Conservation (phyloP, 202 grass and related monocot species). For the Zoysia matrella region DNA sequence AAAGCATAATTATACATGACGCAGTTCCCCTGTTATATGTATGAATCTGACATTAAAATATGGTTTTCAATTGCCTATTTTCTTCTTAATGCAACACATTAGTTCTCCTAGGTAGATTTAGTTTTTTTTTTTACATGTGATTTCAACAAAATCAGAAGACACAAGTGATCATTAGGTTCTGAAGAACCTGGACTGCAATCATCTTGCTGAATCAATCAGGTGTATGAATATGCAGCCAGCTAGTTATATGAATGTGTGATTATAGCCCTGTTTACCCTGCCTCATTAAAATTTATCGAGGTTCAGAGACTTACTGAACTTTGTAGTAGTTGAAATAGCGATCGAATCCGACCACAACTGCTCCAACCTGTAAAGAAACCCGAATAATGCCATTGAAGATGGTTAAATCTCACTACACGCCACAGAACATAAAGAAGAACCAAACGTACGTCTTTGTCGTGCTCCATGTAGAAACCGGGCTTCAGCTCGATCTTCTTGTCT, state of each 20-base stretch:
- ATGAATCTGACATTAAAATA: too few species aligned
- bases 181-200: too few species aligned
- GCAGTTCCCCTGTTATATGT: too few species aligned
- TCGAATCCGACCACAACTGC: conserved; percentile 75
- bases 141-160: too few species aligned
- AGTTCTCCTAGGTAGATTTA: too few species aligned
- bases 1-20: too few species aligned
- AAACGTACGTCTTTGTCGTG: conserved; percentile 83
- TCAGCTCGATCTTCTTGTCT: conserved; percentile 94
- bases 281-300: neutral
- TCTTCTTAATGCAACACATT: too few species aligned
- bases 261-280: neutral
- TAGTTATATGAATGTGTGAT: neutral
- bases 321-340: conserved; percentile 57
- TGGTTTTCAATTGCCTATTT: too few species aligned
- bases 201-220: too few species aligned
- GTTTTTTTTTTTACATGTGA: too few species aligned
- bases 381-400: neutral
- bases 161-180: too few species aligned
- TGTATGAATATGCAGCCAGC: too few species aligned
- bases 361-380: conserved; percentile 72
- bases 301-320: conserved; percentile 84
- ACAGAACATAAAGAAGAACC: neutral
- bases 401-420: neutral
- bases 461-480: conserved; percentile 93